phyloP scores from a whole-genome alignment of 805 yeast genomes.

The Cyberlindnera petersonii region DNA sequence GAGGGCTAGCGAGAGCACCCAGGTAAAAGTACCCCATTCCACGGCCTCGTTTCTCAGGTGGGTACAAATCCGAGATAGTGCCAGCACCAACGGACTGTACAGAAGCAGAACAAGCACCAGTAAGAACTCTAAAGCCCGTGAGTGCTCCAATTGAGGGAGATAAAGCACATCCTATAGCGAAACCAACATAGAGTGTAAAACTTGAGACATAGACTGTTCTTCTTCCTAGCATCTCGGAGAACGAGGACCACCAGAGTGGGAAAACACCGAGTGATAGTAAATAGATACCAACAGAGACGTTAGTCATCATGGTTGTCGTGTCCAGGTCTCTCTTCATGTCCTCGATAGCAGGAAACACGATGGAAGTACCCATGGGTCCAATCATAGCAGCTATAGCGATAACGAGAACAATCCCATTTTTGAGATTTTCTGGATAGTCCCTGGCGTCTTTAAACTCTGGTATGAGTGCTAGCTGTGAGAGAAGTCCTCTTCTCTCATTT shows the following conservation, averaged over 20 bases:
- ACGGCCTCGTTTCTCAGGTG: constrained; percentile 64
- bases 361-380: constrained; percentile 90
- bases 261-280: constrained; percentile 69
- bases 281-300: constrained; percentile 78
- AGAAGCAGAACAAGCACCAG: constrained; percentile 80
- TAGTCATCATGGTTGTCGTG: constrained; percentile 58
- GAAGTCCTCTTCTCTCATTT: constrained; percentile 46
- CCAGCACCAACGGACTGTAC: constrained; percentile 92
- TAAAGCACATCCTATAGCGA: constrained; percentile 69
- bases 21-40: constrained; percentile 79
- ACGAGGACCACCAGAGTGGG: constrained; percentile 87
- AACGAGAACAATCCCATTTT: constrained; percentile 53
- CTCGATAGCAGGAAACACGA: constrained; percentile 73
- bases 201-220: constrained; percentile 69
- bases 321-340: constrained; percentile 51
- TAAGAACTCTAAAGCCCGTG: constrained; percentile 63
- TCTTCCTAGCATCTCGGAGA: constrained; percentile 73
- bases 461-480: constrained; percentile 44
- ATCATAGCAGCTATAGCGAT: constrained; percentile 72
- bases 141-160: constrained; percentile 58
- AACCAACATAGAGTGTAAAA: constrained; percentile 57
- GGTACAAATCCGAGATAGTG: constrained; percentile 69
- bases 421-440: constrained; percentile 48
- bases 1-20: constrained; percentile 79
- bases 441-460: constrained; percentile 77